phyloP scores from a whole-genome alignment of 2,329 filamentous ascomycete genomes.

The Corynespora cassiicola region DNA sequence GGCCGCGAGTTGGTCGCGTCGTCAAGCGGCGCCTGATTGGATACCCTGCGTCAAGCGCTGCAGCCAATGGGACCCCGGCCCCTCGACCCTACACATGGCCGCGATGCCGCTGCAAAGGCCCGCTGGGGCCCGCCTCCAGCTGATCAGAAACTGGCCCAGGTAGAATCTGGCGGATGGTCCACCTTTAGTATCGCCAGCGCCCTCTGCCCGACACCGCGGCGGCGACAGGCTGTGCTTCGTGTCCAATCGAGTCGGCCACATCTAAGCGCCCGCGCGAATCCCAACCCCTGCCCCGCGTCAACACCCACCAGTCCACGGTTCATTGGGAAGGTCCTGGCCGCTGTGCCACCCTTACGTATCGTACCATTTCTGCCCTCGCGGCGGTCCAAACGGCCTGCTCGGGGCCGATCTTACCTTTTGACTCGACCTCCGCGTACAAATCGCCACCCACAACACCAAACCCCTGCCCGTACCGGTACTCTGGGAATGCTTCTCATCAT shows the following conservation, averaged over 20 bases:
- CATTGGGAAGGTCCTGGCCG: too few species aligned
- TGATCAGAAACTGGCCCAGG: not conserved
- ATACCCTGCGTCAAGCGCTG: constrained; percentile 2
- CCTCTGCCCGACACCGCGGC: too few species aligned
- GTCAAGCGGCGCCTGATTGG: constrained; percentile 18
- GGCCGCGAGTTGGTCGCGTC: constrained; percentile 9
- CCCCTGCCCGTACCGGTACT: constrained; percentile 8
- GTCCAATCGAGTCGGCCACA: too few species aligned
- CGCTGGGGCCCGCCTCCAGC: constrained; percentile 2
- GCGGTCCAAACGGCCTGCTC: constrained; percentile 17
- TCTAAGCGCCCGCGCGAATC: constrained; percentile 10
- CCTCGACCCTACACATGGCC: not conserved
- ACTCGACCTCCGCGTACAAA: constrained; percentile 20
- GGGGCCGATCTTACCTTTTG: constrained; percentile 21
- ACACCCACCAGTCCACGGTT: constrained; percentile 7
- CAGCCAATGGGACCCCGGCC: constrained; percentile 9
- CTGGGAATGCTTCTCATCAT: constrained; percentile 12
- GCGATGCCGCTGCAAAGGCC: not conserved
- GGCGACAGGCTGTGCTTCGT: too few species aligned
- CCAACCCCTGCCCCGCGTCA: constrained; percentile 4
- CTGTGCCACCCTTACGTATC: constrained; percentile 18
- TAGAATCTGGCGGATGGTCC: not conserved
- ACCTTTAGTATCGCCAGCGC: too few species aligned
- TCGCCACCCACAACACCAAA: constrained; percentile 21
- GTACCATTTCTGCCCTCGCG: constrained; percentile 23